Evolutionary conservation across 805 yeast genomes (phyloP), one percentile per base, ranked within the genome.

Genomic region (Komagataella mondaviorum): DNA sequence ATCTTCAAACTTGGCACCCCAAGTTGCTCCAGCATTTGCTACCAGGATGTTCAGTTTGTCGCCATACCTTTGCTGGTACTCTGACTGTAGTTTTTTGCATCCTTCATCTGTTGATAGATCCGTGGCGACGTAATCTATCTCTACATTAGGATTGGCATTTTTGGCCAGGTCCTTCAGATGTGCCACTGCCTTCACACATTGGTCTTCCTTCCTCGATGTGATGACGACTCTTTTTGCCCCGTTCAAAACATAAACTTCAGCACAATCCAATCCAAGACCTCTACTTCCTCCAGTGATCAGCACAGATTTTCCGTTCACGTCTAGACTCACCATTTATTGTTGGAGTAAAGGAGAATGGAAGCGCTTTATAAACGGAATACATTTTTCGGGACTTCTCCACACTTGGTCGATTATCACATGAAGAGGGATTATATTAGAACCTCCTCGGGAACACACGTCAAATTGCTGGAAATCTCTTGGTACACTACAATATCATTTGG

Each of bases 1-100:
- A 8, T 67, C 65, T 44, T 71, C 80, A 49, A 85, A 63, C 10
- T 77, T 77, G 1, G 79, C 82, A 17, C 89, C 90, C 90, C 90
- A 84, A 12, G 83, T 67, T 6, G 89, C 88, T 30, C 91, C 91
- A 5, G 91, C 90, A 59, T 84, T 85, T 49, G 89, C 87, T 57
- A 82, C 71, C 55, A 84, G 70, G 54, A 84, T 81, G 63, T 84
- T 80, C 44, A 83, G 71, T 57, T 72, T 69, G 16, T 63, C 62
- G 23, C 76, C 74, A 18, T 60, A 61, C 52, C 65, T 62, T 44
- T 44, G 10, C 14, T 63, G 54, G 14, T 76, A 75, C 44, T 69
- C 71, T 5, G 69, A 63, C 48, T 58, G 64, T 55, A 84, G 73
- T 18, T 64, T 55, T 51, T 68, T 64, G 49, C 73, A 72, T 7